These are phyloP conservation scores for Ogataea hybrid DNA, from an alignment of 1,139 yeast genomes.

Conservation along the genomic window DNA sequence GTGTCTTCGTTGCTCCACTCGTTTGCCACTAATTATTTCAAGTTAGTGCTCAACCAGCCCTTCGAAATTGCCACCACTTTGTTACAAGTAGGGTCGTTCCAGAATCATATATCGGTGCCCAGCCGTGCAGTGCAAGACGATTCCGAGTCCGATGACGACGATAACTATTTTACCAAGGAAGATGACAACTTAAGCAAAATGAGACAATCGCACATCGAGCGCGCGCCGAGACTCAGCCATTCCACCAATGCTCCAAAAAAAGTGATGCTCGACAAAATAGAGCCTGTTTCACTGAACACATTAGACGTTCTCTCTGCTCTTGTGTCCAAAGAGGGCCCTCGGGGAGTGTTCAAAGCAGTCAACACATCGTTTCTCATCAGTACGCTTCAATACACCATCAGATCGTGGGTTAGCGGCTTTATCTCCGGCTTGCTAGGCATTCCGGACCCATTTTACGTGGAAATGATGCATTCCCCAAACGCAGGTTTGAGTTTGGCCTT, in stretches of 20 bases:
- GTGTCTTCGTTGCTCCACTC: slow-evolving; percentile 54
- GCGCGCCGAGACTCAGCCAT: slow-evolving; percentile 17
- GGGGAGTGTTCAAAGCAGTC: slow-evolving; percentile 83
- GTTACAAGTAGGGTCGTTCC: slow-evolving; percentile 68
- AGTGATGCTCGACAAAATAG: slow-evolving; percentile 33
- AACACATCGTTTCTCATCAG: slow-evolving; percentile 81
- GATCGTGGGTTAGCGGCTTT: slow-evolving; percentile 91
- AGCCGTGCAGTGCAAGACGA: slow-evolving; percentile 16
- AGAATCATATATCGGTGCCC: slow-evolving; percentile 1
- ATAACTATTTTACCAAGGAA: slow-evolving; percentile 44
- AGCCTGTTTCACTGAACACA: slow-evolving; percentile 65
- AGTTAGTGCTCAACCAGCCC: slow-evolving; percentile 76
- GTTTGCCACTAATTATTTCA: slow-evolving; percentile 65
- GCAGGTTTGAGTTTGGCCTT: slow-evolving; percentile 66
- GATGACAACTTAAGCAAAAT: slow-evolving; percentile 21
- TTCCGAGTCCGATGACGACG: slow-evolving; percentile 34
- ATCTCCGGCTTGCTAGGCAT: slow-evolving; percentile 76
- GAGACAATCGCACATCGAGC: slow-evolving; percentile 28
- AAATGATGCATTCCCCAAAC: slow-evolving; percentile 76
- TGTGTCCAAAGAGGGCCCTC: slow-evolving; percentile 73
- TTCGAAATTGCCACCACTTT: slow-evolving; percentile 80
- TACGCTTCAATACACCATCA: slow-evolving; percentile 73
- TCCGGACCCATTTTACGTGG: slow-evolving; percentile 91
- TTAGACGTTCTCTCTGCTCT: slow-evolving; percentile 70
- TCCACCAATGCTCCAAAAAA: slow-evolving; percentile 12